Evolutionary conservation across 2,329 filamentous ascomycete genomes (phyloP).

Genomic region (Hawksworthiomyces lignivorus): DNA sequence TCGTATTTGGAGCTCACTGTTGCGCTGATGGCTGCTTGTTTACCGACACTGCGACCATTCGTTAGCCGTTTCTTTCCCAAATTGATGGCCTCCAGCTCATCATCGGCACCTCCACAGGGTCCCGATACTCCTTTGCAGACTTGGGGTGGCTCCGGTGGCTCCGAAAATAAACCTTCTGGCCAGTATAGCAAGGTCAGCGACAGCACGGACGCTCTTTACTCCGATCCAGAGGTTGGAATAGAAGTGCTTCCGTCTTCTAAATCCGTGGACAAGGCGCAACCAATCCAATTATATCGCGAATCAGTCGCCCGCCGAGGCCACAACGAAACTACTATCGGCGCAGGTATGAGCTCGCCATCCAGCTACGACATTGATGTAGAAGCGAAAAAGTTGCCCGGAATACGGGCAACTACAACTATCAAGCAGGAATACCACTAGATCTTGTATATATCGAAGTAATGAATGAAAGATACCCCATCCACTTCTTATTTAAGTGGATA

Average conservation of each 20-base stretch:
- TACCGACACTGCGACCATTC: constrained; percentile 23
- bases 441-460: no score
- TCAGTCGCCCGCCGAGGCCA: constrained; percentile 5
- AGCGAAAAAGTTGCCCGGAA: not conserved
- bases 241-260: not conserved
- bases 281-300: not conserved
- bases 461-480: no score
- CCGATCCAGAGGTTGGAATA: not conserved
- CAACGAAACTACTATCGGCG: constrained; percentile 6
- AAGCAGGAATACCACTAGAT: not conserved
- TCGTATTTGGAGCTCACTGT: constrained; percentile 23
- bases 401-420: constrained; percentile 1
- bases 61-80: constrained; percentile 17
- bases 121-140: not conserved
- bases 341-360: not conserved
- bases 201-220: constrained; percentile 2
- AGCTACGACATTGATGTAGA: not conserved
- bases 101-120: not conserved
- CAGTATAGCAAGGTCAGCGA: not conserved
- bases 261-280: not conserved
- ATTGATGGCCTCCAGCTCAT: constrained; percentile 14
- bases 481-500: no score
- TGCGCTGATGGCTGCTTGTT: constrained; percentile 20
- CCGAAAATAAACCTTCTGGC: not conserved
- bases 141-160: not conserved